Base-by-base conservation (phyloP, 2,329 filamentous ascomycete species). In the Cytospora mali region DNA sequence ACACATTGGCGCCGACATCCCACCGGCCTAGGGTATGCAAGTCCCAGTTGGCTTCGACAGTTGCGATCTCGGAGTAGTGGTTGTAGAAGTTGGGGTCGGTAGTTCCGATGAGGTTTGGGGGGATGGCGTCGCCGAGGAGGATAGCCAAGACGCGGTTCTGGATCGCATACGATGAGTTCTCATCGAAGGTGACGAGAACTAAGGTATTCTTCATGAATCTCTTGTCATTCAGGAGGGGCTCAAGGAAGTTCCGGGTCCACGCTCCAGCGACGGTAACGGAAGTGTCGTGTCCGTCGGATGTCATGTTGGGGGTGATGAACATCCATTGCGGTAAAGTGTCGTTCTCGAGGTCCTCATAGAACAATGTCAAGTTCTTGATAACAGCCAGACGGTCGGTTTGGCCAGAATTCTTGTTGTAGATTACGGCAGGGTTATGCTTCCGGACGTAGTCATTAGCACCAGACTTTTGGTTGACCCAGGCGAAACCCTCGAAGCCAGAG, bases 121-220 rank as follows among this genome's bases (percentile, higher is more conserved):
- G 89, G 2, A 96, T 75, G n/a, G 87, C 88, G 63, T 90, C 90
- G 18, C 91, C 92, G 3, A 95, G 77, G 0, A 95, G 82, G 67
- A 95, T 81, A 66, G 80, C 84, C 64, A 91, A 84, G 58, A 95
- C 83, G 48, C 81, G 81, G 81, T 95, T 95, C 68, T 84, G 82
- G 28, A 79, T 76, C 6, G 79, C 74, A 75, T 93, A 92, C 11
- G 83, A 86, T 69, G 88, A 84, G 73, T 88, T 90, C 77, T 95
- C 92, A 67, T 95, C 92, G 70, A 92, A 95, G 11, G 87, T 93
- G 64, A 95, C 75, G 6, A 94, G 78, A 11, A 95, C 82, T 1
- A 95, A 49, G 10, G 63, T 65, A 49, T 65, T 65, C 55, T 90
- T 78, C 85, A 88, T 90, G 75, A 95, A 94, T 68, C 88, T 83